Conservation (phyloP, 129 eudicot species). For the Pittosporum tobira region DNA sequence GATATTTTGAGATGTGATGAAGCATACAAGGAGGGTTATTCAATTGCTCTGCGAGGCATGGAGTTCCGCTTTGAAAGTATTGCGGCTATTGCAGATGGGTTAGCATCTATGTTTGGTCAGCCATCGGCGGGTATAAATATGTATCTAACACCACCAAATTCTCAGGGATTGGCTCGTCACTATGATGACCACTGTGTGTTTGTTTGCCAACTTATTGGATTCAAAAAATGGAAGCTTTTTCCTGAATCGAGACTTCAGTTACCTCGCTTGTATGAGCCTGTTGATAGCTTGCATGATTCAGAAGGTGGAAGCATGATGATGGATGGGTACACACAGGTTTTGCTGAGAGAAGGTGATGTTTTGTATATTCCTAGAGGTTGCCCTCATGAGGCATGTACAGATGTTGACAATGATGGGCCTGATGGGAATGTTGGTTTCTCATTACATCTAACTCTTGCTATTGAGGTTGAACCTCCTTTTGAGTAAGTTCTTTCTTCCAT, state of each 20-base stretch:
- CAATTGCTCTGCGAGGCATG: constrained; percentile 79
- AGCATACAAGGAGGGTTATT: constrained; percentile 67
- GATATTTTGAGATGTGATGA: constrained; percentile 48
- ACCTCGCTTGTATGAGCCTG: constrained; percentile 69
- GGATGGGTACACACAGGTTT: constrained; percentile 30
- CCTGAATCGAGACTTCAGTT: constrained; percentile 30
- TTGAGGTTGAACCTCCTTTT: constrained; percentile 90
- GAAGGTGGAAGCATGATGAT: constrained; percentile 17
- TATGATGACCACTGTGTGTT: constrained; percentile 84
- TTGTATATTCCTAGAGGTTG: constrained; percentile 86
- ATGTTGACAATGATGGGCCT: constrained; percentile 18
- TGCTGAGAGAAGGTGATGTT: constrained; percentile 77
- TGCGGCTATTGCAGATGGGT: constrained; percentile 52
- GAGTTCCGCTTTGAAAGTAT: constrained; percentile 49
- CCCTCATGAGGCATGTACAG: constrained; percentile 72
- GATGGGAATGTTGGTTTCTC: constrained; percentile 32
- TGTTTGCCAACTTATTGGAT: constrained; percentile 69
- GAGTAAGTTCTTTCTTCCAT: constrained; percentile 45
- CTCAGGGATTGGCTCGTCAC: constrained; percentile 90
- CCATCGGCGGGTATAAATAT: constrained; percentile 79
- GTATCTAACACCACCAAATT: constrained; percentile 76
- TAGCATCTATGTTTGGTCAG: constrained; percentile 73
- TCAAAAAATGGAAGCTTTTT: constrained; percentile 58
- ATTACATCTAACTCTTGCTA: constrained; percentile 73
- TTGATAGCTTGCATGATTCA: constrained; percentile 17